Conservation (phyloP, 306 rosid genomes). For the Quercus bicolor region DNA sequence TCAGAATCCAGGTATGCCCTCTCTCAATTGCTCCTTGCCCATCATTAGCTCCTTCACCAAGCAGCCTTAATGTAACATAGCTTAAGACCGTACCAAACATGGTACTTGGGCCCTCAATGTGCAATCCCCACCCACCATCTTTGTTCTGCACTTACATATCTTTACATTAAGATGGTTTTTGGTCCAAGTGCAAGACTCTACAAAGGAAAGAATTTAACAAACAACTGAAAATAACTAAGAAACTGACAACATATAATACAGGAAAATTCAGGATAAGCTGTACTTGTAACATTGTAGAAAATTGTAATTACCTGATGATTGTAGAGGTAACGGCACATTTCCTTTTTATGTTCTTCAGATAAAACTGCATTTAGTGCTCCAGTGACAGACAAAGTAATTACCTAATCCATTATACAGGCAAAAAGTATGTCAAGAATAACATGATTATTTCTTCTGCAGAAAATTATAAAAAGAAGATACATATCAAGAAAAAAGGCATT, state of each 20-base stretch:
- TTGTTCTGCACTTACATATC: constrained; percentile 51
- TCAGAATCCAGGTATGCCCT: constrained; percentile 71
- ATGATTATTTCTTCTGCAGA: neutral
- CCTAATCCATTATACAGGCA: constrained; percentile 37
- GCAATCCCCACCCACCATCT: constrained; percentile 98
- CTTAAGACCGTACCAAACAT: constrained; percentile 82
- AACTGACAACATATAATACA: neutral
- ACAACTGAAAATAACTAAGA: neutral
- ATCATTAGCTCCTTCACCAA: constrained; percentile 80
- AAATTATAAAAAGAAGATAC: neutral
- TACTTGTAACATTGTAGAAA: neutral
- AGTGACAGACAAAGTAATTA: constrained; percentile 55
- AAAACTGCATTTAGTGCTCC: constrained; percentile 77
- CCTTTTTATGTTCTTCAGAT: constrained; percentile 69
- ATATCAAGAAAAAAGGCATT: too few species aligned
- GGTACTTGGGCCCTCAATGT: constrained; percentile 88
- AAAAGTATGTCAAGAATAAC: constrained; percentile 9
- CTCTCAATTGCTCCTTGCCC: constrained; percentile 61
- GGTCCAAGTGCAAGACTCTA: neutral
- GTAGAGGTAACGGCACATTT: constrained; percentile 74
- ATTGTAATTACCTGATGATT: constrained; percentile 65
- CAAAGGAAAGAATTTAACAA: neutral
- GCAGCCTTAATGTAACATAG: constrained; percentile 64
- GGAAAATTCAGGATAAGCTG: neutral
- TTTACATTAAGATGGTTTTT: constrained; percentile 2